Evolutionary conservation across 176 grass and related monocot species (phyloP).

Genomic region (Oryza meyeriana): DNA sequence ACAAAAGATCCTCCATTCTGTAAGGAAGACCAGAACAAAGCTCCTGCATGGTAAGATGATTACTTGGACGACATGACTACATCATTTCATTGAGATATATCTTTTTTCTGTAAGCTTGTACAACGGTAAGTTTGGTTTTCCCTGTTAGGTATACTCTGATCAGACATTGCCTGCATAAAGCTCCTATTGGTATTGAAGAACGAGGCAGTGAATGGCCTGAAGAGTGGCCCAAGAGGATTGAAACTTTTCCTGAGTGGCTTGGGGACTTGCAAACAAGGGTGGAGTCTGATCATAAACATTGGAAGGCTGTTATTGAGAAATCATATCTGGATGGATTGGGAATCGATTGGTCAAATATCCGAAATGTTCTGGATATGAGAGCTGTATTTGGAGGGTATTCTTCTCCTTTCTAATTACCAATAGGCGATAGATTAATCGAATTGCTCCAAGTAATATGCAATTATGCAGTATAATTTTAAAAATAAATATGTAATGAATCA

Average conservation of each 20-base stretch:
- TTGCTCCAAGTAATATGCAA: not conserved
- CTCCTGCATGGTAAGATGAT: constrained; percentile 62
- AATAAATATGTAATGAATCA: constrained; percentile 11
- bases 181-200: constrained; percentile 82
- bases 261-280: constrained; percentile 61
- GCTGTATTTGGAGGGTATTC: constrained; percentile 83
- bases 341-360: constrained; percentile 85
- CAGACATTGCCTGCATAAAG: constrained; percentile 80
- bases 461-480: not conserved
- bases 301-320: constrained; percentile 83
- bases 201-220: constrained; percentile 91
- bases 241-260: constrained; percentile 80
- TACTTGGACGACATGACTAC: constrained; percentile 6
- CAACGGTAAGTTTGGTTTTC: not conserved
- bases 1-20: constrained; percentile 84
- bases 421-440: not conserved
- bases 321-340: constrained; percentile 89
- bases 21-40: constrained; percentile 79
- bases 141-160: constrained; percentile 71
- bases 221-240: constrained; percentile 93
- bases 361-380: constrained; percentile 93
- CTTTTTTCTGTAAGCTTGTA: constrained; percentile 9
- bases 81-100: not conserved
- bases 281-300: constrained; percentile 62
- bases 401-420: not conserved